These are phyloP conservation scores for Colletotrichum sp. DNA, from an alignment of 2,329 filamentous ascomycete species.

Conservation along the genomic window DNA sequence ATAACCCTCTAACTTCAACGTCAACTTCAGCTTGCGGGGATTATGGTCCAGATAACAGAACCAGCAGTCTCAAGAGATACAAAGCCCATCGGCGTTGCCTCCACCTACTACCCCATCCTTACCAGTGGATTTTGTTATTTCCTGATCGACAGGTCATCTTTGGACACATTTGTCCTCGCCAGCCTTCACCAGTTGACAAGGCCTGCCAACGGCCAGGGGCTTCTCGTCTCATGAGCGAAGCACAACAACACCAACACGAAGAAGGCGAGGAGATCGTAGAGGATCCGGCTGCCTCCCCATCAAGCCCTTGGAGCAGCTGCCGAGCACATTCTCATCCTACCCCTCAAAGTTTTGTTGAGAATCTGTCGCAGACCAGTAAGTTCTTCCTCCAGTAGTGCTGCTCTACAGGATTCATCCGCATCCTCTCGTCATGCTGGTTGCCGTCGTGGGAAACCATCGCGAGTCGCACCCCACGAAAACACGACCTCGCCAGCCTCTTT, in stretches of 20 bases:
- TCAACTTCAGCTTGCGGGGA: not conserved
- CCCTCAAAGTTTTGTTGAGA: not conserved
- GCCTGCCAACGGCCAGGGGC: not conserved
- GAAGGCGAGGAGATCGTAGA: not conserved
- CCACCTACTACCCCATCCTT: not conserved
- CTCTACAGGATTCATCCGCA: not conserved
- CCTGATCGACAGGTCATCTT: not conserved
- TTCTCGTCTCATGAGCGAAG: not conserved
- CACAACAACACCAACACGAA: not conserved
- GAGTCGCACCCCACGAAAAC: not conserved
- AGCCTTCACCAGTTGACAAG: constrained; percentile 11
- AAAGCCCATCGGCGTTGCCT: not conserved
- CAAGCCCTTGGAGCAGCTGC: not conserved
- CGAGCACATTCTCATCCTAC: not conserved
- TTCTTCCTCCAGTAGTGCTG: not conserved
- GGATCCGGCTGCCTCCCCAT: not conserved
- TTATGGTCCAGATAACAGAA: not conserved
- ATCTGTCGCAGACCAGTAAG: not conserved
- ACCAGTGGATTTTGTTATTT: not conserved
- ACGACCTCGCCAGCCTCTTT: not conserved
- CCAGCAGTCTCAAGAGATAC: not conserved
- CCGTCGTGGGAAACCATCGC: not conserved
- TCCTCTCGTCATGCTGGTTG: not conserved
- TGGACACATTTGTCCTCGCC: not conserved
- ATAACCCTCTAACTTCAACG: not conserved